Evolutionary conservation across 2,329 filamentous ascomycete species (phyloP), one percentile per base, ranked within the genome.

Genomic region (Aureobasidium sp.): DNA sequence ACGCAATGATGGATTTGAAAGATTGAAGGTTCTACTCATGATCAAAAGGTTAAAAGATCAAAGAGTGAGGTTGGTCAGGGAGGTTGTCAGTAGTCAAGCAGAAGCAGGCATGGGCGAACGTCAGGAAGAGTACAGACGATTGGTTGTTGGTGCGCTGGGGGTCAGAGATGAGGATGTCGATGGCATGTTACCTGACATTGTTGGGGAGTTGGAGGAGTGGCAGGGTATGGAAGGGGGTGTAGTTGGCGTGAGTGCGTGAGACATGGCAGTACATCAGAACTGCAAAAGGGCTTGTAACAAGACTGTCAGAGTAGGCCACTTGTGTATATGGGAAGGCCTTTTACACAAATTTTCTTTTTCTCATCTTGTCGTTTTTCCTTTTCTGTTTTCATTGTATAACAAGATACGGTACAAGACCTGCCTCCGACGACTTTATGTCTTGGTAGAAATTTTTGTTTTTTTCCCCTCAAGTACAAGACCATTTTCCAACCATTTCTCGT

Each of bases 71-170:
- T 76, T 84, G 3, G 84, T 89, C 60, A 67, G 70, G 12, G 83
- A 86, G 56, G 88, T 89, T 57, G 80, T 87, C 35, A 77, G 81
- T 47, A 84, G 84, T 11, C 72, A 88, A 40, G 80, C 79, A 39
- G 77, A 83, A 57, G 83, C 86, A 10, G 86, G 86, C 37, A 81
- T 84, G 32, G 82, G 84, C 30, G 84, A 88, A 66, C 83, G 83
- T 64, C 86, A 86, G 59, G 83, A 84, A 60, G 81, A 84, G 65
- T 91, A 90, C 67, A 78, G 85, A 57, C 78, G 78, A 53, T 74
- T 90, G 25, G 79, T 89, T 27, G 80, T 79, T 55, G 79, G 79
- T 56, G 88, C 86, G 55, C 72, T 90, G 24, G 83, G 84, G 22
- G 76, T 83, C 14, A 76, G 80, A 59, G 84, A 86, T 54, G 83